These are phyloP conservation scores for Cystobasidium pallidum DNA, from an alignment of 1,284 basidiomycete genomes.

Conservation along the genomic window DNA sequence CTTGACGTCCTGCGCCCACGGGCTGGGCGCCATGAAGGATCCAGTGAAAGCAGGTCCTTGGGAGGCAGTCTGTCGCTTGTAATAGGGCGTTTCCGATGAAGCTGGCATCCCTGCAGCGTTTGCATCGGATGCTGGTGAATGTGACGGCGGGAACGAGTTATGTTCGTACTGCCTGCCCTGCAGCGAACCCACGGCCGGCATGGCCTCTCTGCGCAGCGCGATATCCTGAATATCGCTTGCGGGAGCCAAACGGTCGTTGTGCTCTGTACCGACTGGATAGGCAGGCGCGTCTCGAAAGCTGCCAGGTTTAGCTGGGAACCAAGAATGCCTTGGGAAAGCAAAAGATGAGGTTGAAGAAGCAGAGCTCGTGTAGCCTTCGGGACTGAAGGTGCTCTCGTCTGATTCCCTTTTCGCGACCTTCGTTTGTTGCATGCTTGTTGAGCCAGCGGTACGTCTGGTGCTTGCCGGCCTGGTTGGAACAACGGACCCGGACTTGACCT, in stretches of 20 bases:
- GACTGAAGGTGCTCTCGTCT: conserved; percentile 16
- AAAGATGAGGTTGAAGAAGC: conserved; percentile 17
- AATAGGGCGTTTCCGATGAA: neutral
- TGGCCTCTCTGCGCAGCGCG: neutral
- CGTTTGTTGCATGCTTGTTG: neutral
- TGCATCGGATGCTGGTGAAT: neutral
- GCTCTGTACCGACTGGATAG: neutral
- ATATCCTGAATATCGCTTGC: neutral
- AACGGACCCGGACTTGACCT: neutral
- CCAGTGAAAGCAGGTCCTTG: neutral
- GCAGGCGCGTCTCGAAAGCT: neutral
- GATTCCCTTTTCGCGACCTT: neutral
- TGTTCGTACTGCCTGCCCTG: neutral
- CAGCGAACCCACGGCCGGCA: neutral
- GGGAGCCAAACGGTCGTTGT: neutral
- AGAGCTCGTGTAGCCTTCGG: conserved; percentile 18
- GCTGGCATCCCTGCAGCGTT: neutral
- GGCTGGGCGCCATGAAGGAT: neutral
- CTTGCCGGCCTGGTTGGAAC: neutral
- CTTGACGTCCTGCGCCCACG: neutral
- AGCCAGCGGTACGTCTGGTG: neutral
- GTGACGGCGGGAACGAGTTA: neutral
- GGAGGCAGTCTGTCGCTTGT: neutral
- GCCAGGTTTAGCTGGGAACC: neutral
- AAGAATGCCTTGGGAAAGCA: neutral